Conservation (phyloP, 257 asterid species). For the Nicotiana tomentosiformis region DNA sequence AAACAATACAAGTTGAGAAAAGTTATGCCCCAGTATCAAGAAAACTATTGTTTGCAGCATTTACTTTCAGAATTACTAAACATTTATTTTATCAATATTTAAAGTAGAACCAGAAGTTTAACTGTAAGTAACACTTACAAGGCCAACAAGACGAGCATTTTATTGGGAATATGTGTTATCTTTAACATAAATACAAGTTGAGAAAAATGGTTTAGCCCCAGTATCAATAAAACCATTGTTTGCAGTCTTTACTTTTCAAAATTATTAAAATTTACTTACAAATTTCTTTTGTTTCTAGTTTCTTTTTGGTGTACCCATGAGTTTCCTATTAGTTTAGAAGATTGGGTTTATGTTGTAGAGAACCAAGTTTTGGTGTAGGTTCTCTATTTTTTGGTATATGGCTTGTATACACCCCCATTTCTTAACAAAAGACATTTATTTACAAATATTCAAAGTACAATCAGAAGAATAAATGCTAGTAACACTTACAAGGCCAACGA, state of each 20-base stretch:
- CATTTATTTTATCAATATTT: background rate
- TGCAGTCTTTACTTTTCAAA: background rate
- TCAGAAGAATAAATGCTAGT: constrained; percentile 7
- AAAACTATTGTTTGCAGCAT: background rate
- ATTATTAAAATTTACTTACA: constrained; percentile 1
- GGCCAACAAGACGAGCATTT: constrained; percentile 91
- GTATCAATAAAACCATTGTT: background rate
- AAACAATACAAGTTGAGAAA: background rate
- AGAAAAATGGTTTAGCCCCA: background rate
- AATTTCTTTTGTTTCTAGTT: no score
- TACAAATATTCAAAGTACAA: background rate
- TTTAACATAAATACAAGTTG: constrained; percentile 29
- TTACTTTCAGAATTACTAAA: constrained; percentile 1
- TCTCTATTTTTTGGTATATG: no score
- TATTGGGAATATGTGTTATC: constrained; percentile 79
- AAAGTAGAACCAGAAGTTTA: background rate
- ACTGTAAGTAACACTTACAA: constrained; percentile 48
- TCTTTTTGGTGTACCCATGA: no score
- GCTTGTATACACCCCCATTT: no score
- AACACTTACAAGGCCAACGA: constrained; percentile 88
- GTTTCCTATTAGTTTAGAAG: no score
- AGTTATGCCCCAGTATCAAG: background rate
- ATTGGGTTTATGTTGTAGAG: no score
- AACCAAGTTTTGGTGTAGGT: no score
- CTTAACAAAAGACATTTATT: background rate